These are phyloP conservation scores for Ilyonectria robusta DNA, from an alignment of 2,329 filamentous ascomycete genomes.

Conservation along the genomic window DNA sequence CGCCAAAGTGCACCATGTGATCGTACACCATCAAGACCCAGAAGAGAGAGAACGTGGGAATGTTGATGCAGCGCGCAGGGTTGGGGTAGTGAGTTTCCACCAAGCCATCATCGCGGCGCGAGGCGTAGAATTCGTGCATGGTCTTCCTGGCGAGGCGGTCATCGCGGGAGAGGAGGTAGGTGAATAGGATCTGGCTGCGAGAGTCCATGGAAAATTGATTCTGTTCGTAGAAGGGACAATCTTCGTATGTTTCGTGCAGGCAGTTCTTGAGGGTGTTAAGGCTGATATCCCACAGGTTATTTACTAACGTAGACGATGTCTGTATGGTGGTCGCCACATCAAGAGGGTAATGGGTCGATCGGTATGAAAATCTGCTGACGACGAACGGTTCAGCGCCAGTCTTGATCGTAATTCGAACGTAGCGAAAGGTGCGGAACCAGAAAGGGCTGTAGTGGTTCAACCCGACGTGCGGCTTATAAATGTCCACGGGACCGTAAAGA, in stretches of 20 bases:
- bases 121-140: constrained; percentile 30
- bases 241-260: constrained; percentile 26
- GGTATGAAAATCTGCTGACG: constrained; percentile 14
- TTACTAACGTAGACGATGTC: constrained; percentile 13
- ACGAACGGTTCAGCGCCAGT: constrained; percentile 1
- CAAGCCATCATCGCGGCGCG: constrained; percentile 21
- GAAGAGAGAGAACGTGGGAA: constrained; percentile 26
- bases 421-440: constrained; percentile 27
- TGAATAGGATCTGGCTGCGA: constrained; percentile 25
- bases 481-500: constrained; percentile 18
- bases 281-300: constrained; percentile 19
- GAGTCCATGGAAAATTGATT: constrained; percentile 30
- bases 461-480: neutral
- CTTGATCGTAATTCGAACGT: constrained; percentile 11
- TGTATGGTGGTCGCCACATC: constrained; percentile 6
- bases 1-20: constrained; percentile 30
- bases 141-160: constrained; percentile 24
- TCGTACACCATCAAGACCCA: constrained; percentile 29
- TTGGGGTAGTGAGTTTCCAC: constrained; percentile 27
- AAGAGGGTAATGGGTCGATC: constrained; percentile 23
- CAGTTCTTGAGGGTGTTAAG: constrained; percentile 26
- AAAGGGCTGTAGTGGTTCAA: constrained; percentile 25
- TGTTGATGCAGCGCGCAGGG: constrained; percentile 17
- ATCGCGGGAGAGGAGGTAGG: constrained; percentile 22
- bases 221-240: constrained; percentile 27